Conservation (phyloP, 306 rosid genomes). For the Vicia sativa region DNA sequence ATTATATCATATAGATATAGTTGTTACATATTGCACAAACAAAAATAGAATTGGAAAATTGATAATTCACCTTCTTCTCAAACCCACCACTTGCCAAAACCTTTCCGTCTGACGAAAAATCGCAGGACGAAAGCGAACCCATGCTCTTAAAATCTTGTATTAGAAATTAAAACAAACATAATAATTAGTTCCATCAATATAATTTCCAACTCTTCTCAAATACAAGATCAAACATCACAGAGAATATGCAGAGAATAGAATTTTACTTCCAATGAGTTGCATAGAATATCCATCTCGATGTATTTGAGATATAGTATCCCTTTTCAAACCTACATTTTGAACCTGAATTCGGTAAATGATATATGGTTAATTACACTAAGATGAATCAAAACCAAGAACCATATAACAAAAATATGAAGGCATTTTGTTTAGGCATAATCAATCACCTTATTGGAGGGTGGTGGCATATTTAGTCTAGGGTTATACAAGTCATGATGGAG, state of each 20-base stretch:
- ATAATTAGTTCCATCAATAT: neutral
- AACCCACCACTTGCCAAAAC: constrained; percentile 28
- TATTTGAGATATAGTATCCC: neutral
- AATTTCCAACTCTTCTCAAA: neutral
- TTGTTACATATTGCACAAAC: neutral
- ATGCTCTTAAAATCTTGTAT: neutral
- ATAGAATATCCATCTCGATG: neutral
- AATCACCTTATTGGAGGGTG: neutral
- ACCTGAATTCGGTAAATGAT: neutral
- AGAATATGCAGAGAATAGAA: neutral
- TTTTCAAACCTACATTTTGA: neutral
- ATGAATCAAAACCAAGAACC: neutral
- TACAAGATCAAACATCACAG: neutral
- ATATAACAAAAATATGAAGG: neutral
- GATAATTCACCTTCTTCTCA: constrained; percentile 19
- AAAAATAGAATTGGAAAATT: neutral
- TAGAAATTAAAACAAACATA: neutral
- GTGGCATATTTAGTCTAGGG: neutral
- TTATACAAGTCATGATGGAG: neutral
- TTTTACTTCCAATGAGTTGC: neutral
- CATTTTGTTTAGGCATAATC: constrained; percentile 8
- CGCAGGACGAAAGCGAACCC: neutral
- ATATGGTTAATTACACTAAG: neutral
- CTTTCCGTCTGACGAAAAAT: constrained; percentile 23
- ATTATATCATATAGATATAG: neutral